A percentile compares a stretch with the other conserved stretches of the same genome.
Evolutionary conservation across 2,329 filamentous ascomycete species (phyloP).

Genomic region (Cytospora leucostoma): DNA sequence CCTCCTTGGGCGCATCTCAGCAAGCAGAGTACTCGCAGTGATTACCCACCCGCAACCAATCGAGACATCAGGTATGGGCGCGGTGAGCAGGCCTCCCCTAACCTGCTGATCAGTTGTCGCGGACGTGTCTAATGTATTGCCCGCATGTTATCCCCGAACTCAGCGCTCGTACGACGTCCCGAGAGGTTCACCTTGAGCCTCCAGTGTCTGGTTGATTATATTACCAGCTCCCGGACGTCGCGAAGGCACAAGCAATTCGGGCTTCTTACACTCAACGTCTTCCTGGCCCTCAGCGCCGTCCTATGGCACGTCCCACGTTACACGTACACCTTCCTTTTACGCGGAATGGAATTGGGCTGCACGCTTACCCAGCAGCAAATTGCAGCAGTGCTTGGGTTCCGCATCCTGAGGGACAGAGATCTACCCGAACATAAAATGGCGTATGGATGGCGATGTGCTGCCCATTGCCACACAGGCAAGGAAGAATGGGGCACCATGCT

Average conservation of each 20-base stretch:
- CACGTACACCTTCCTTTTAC: too few species aligned
- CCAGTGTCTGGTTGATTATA: background rate
- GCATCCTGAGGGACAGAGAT: background rate
- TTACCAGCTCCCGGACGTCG: background rate
- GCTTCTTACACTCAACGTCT: background rate
- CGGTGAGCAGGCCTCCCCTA: background rate
- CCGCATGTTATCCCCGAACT: too few species aligned
- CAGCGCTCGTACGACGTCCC: too few species aligned
- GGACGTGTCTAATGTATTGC: too few species aligned
- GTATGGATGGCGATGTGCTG: constrained; percentile 3
- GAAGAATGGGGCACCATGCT: rapidly evolving
- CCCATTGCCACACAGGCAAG: background rate
- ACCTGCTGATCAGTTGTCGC: background rate
- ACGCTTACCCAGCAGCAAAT: background rate
- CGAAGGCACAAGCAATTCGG: background rate
- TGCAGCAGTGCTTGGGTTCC: background rate
- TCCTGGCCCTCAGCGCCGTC: background rate
- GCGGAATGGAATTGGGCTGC: too few species aligned
- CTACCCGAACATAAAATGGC: background rate
- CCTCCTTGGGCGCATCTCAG: background rate
- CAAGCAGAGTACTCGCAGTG: too few species aligned
- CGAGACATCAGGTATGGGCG: too few species aligned
- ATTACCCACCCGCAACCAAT: too few species aligned
- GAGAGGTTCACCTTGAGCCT: too few species aligned
- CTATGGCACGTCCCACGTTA: background rate